Conservation (phyloP, 345 rosid genomes). For the Citrus maxima region DNA sequence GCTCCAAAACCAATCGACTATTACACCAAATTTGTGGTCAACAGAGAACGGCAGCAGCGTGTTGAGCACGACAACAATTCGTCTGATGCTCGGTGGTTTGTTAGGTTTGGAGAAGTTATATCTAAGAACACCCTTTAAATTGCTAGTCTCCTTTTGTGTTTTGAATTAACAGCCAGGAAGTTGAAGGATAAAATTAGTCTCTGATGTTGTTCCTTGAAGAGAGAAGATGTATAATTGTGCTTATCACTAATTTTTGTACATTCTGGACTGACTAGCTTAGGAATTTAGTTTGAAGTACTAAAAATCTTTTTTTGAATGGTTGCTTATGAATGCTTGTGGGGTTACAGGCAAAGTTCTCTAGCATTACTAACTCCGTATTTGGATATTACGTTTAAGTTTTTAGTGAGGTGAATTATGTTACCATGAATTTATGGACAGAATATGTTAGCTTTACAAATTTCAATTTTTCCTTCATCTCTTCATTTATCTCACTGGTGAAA, state of each 20-base stretch:
- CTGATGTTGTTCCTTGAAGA: background rate
- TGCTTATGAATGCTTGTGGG: no score
- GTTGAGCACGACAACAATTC: slow-evolving; percentile 35
- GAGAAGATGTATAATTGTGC: background rate
- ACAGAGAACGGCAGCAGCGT: slow-evolving; percentile 31
- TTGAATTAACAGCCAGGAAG: background rate
- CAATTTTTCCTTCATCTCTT: no score
- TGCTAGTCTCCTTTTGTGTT: background rate
- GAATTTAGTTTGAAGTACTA: background rate
- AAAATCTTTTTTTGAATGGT: background rate
- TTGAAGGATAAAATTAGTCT: background rate
- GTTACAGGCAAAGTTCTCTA: no score
- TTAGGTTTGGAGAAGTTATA: slow-evolving; percentile 56
- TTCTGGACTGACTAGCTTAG: background rate
- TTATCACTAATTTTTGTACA: background rate
- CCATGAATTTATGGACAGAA: no score
- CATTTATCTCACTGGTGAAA: no score
- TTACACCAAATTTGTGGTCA: slow-evolving; percentile 36
- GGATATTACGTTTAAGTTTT: no score
- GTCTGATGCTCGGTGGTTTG: slow-evolving; percentile 72
- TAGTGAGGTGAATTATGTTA: no score
- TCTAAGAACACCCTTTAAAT: slow-evolving; percentile 61
- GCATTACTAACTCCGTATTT: no score
- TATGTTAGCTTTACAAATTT: no score
- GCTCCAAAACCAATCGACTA: slow-evolving; percentile 42